These are phyloP conservation scores for Asclepias syriaca DNA, from an alignment of 257 asterid genomes.

Conservation along the genomic window DNA sequence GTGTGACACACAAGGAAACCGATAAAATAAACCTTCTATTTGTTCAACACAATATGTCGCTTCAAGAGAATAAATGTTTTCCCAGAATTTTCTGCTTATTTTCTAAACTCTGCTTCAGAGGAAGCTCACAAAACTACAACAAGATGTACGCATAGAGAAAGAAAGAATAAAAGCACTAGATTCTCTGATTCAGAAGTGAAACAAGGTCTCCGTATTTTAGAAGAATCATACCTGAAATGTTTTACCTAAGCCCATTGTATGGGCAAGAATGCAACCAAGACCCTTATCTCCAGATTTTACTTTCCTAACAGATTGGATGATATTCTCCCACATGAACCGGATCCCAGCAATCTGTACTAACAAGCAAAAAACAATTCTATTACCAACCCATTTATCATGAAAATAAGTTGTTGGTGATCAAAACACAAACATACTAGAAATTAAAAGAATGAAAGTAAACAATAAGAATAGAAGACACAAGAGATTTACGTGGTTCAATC, in stretches of 20 bases:
- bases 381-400: not conserved
- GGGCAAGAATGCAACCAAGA: slow-evolving; percentile 99
- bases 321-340: slow-evolving; percentile 96
- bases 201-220: not conserved
- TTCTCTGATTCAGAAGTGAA: not conserved
- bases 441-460: no score
- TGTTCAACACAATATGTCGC: not conserved
- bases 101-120: not conserved
- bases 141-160: not conserved
- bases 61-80: slow-evolving; percentile 7
- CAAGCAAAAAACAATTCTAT: not conserved
- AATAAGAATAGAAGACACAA: no score
- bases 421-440: no score
- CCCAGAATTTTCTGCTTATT: not conserved
- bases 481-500: no score
- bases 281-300: slow-evolving; percentile 94
- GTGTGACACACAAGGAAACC: not conserved
- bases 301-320: slow-evolving; percentile 68
- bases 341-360: slow-evolving; percentile 73
- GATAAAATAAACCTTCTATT: not conserved
- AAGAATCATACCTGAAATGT: slow-evolving; percentile 81
- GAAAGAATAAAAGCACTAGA: not conserved
- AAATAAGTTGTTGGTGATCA: not conserved
- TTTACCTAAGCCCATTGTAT: slow-evolving; percentile 98
- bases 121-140: slow-evolving; percentile 2